Evolutionary conservation across 352 stramenopile species (phyloP).

Genomic region (Phytopythium vexans): DNA sequence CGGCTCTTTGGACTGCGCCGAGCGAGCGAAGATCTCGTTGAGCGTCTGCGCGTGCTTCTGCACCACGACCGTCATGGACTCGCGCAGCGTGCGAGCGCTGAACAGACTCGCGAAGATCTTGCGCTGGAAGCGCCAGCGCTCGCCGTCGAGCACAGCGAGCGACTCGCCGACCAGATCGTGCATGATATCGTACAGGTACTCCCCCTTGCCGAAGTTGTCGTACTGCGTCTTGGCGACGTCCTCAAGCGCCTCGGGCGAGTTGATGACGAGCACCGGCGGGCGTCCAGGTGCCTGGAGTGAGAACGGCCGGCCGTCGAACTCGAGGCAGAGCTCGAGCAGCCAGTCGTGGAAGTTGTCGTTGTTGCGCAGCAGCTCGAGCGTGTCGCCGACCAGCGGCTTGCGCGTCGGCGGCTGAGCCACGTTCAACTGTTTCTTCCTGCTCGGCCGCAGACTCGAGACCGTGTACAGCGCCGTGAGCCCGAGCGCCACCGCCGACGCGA

Average conservation of each 20-base stretch:
- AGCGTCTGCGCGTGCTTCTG: constrained; percentile 29
- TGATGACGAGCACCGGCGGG: constrained; percentile 32
- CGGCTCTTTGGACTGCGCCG: constrained; percentile 8
- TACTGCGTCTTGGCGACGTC: constrained; percentile 45
- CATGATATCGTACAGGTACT: constrained; percentile 34
- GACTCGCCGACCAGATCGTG: constrained; percentile 52
- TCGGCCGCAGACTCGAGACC: not conserved
- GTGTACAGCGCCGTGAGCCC: not conserved
- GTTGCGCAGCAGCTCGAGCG: constrained; percentile 3
- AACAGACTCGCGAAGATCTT: constrained; percentile 29
- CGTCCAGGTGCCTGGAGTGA: constrained; percentile 4
- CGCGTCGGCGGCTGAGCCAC: constrained; percentile 5
- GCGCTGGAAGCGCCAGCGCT: constrained; percentile 49
- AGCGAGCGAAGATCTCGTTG: constrained; percentile 22
- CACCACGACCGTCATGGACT: constrained; percentile 27
- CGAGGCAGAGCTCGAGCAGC: constrained; percentile 5
- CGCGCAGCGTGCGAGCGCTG: constrained; percentile 25
- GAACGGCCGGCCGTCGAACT: constrained; percentile 6
- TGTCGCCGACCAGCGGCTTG: constrained; percentile 6
- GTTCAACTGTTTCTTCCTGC: not conserved
- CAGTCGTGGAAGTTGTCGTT: constrained; percentile 6
- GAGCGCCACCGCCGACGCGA: not conserved
- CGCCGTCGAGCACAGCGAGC: constrained; percentile 53
- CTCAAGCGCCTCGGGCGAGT: constrained; percentile 26
- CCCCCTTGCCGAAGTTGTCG: constrained; percentile 56